A percentile compares a stretch with the other conserved stretches of the same genome.
Evolutionary conservation across 2,329 filamentous ascomycete genomes (phyloP).

Genomic region (Dactylellina sp.): DNA sequence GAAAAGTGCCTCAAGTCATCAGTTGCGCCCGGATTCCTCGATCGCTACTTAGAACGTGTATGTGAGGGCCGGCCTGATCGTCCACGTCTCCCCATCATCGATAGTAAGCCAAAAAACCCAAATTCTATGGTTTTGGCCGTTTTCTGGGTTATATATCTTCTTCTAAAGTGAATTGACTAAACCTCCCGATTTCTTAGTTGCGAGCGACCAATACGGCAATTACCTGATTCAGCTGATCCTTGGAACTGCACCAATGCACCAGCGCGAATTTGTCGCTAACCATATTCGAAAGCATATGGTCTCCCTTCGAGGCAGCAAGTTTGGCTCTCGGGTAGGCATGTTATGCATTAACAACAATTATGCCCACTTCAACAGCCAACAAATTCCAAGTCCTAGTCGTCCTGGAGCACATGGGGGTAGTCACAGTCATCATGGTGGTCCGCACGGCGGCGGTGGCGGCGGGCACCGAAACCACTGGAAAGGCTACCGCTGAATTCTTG

Average conservation of each 20-base stretch:
- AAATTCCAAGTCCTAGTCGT: conserved; percentile 12
- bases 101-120: conserved; percentile 71
- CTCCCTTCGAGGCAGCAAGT: conserved; percentile 96
- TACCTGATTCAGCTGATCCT: conserved; percentile 98
- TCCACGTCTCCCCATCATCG: conserved; percentile 94
- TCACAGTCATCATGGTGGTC: conserved; percentile 39
- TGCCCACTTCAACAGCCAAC: conserved; percentile 31
- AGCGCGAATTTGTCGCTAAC: conserved; percentile 89
- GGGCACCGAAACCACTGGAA: conserved; percentile 47
- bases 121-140: background rate
- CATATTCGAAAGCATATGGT: conserved; percentile 99
- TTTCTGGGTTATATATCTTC: too few relatives aligned
- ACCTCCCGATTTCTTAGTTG: conserved; percentile 68
- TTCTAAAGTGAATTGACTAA: conserved; percentile 24
- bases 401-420: conserved; percentile 17
- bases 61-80: conserved; percentile 91
- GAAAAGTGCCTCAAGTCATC: conserved; percentile 90
- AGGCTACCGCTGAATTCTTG: conserved; percentile 40
- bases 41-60: conserved; percentile 91
- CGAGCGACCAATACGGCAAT: conserved; percentile 98
- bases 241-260: conserved; percentile 85
- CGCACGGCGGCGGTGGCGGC: conserved; percentile 23
- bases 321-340: conserved; percentile 98
- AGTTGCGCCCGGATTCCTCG: conserved; percentile 89
- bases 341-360: conserved; percentile 81